Evolutionary conservation across 164 flowering plant species (phyloP).

Genomic region (Sextonia rubra): DNA sequence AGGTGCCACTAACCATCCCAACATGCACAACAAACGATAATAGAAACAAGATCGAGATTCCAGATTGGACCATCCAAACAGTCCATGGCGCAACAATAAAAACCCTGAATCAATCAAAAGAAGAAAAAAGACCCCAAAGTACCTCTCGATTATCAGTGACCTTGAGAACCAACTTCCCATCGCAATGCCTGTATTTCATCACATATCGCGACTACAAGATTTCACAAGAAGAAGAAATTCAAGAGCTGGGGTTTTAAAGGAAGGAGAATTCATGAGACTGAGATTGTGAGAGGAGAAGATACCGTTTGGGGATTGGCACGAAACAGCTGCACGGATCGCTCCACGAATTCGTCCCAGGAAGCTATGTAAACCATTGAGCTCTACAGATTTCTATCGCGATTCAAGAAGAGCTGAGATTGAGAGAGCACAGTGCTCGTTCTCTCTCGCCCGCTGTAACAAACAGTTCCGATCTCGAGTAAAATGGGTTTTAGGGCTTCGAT

Average conservation of each 20-base stretch:
- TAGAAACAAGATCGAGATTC: no score
- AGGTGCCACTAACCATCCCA: no score
- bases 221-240: not conserved
- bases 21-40: no score
- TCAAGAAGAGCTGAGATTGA: not conserved
- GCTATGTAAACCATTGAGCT: constrained; percentile 71
- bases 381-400: not conserved
- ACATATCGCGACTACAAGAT: constrained; percentile 59
- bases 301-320: constrained; percentile 88
- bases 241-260: not conserved
- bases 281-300: constrained; percentile 8
- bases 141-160: constrained; percentile 94
- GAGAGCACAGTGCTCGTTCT: no score
- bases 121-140: not conserved
- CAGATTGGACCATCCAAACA: not conserved
- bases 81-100: not conserved
- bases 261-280: not conserved
- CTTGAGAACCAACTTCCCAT: constrained; percentile 92
- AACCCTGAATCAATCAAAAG: not conserved
- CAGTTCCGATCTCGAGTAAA: no score
- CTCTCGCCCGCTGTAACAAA: no score
- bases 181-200: constrained; percentile 86
- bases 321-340: constrained; percentile 79
- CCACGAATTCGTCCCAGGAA: constrained; percentile 93
- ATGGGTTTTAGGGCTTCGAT: no score